These are phyloP conservation scores for Cladobotryum mycophilum DNA, from an alignment of 2,329 filamentous ascomycete genomes.

Conservation along the genomic window DNA sequence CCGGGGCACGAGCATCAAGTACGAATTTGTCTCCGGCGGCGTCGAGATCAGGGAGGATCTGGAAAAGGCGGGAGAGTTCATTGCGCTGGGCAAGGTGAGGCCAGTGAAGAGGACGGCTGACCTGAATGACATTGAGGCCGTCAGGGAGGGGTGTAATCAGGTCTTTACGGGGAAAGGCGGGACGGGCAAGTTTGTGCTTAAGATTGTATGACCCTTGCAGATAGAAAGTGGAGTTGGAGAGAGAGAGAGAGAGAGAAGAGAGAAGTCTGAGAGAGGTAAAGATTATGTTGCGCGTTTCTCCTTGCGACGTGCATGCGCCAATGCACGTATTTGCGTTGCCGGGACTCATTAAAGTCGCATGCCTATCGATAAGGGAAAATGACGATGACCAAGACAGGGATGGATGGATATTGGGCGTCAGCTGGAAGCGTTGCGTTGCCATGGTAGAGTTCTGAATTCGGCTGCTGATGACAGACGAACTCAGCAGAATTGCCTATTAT, in stretches of 20 bases:
- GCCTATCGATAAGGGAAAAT: too few relatives aligned
- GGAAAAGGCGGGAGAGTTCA: constrained; percentile 33
- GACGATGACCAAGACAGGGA: too few relatives aligned
- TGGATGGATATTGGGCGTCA: too few relatives aligned
- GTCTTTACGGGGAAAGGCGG: constrained; percentile 25
- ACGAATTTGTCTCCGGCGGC: constrained; percentile 41
- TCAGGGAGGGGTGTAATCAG: constrained; percentile 35
- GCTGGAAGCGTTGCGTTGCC: not conserved
- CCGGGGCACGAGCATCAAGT: constrained; percentile 37
- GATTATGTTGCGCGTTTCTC: too few relatives aligned
- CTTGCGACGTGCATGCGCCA: too few relatives aligned
- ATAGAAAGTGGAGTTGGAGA: too few relatives aligned
- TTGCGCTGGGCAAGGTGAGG: constrained; percentile 38
- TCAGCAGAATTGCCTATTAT: not conserved
- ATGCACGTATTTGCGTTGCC: too few relatives aligned
- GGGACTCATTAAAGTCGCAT: too few relatives aligned
- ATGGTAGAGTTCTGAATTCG: too few relatives aligned
- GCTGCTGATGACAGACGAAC: too few relatives aligned
- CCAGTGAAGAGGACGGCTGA: constrained; percentile 35
- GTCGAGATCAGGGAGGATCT: constrained; percentile 34
- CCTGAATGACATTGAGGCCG: constrained; percentile 36
- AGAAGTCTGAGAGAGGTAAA: too few relatives aligned
- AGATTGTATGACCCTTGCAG: constrained; percentile 6
- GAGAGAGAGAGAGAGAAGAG: too few relatives aligned
- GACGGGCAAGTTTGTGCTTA: constrained; percentile 23